A percentile compares a stretch with the other conserved stretches of the same genome.
Evolutionary conservation across 2,329 filamentous ascomycete genomes (phyloP).

Genomic region (Emergomyces orientalis): DNA sequence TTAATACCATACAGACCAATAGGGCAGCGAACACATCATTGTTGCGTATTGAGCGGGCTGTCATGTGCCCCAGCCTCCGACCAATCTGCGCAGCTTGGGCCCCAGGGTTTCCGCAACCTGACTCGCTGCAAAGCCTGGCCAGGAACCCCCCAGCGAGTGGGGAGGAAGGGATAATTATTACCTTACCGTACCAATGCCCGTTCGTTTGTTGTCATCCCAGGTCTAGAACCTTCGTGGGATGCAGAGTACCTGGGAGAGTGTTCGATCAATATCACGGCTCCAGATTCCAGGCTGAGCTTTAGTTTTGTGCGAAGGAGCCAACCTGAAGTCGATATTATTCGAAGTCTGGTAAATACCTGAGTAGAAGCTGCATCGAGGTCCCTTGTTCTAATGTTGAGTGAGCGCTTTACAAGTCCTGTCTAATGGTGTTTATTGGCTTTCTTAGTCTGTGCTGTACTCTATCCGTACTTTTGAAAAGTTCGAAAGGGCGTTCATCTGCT

Average conservation of each 20-base stretch:
- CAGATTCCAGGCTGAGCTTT: neutral
- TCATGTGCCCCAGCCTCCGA: slow-evolving; percentile 4
- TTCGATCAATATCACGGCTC: neutral
- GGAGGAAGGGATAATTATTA: neutral
- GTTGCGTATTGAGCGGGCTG: neutral
- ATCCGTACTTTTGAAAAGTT: neutral
- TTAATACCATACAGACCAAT: slow-evolving; percentile 2
- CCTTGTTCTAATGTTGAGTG: neutral
- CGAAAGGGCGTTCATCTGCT: neutral
- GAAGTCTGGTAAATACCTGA: neutral
- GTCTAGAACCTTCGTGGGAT: neutral
- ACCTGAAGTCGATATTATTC: neutral
- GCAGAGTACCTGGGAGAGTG: neutral
- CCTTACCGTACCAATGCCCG: neutral
- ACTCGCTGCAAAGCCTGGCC: neutral
- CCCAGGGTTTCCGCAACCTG: neutral
- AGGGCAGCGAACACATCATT: slow-evolving; percentile 5
- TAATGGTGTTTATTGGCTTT: neutral
- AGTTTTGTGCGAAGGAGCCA: neutral
- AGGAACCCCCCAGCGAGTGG: neutral
- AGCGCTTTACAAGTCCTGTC: neutral
- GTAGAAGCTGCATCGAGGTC: neutral
- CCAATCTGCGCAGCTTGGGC: neutral
- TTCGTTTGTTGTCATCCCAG: neutral
- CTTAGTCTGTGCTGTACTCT: neutral